Conservation (phyloP, 2,329 filamentous ascomycete species). For the Fusarium pseudocircinatum region DNA sequence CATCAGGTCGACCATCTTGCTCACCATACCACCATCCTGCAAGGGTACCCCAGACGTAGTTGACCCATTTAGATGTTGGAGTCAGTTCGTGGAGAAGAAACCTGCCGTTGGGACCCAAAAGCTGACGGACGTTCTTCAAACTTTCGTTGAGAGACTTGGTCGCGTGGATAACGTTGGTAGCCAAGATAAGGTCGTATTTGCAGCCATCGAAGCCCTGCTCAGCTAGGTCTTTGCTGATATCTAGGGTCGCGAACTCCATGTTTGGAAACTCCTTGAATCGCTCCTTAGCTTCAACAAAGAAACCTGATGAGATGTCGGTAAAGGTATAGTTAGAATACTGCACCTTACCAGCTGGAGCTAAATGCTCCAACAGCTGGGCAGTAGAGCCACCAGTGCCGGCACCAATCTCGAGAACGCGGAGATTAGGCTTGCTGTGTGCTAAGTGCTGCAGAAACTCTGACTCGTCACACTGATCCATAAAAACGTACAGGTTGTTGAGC, state of each 20-base stretch:
- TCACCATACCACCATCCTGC: constrained; percentile 9
- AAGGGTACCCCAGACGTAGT: constrained; percentile 1
- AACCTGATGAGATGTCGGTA: not conserved
- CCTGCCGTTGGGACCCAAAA: not conserved
- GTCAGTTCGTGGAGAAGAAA: not conserved
- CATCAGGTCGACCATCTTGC: not conserved
- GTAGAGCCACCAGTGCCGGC: not conserved
- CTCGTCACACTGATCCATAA: not conserved
- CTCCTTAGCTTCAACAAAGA: not conserved
- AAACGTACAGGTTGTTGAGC: not conserved
- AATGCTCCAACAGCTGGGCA: not conserved
- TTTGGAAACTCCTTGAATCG: not conserved
- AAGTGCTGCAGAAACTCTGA: not conserved
- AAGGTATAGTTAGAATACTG: not conserved
- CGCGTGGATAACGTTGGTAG: not conserved
- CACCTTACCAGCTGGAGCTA: not conserved
- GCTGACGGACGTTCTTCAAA: not conserved
- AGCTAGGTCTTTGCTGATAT: not conserved
- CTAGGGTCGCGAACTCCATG: not conserved
- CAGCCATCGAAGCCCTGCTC: not conserved
- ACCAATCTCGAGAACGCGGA: not conserved
- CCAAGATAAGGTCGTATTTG: not conserved
- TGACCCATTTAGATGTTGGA: not conserved
- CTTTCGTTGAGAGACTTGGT: not conserved
- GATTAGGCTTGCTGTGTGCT: not conserved